A percentile compares a stretch with the other conserved stretches of the same genome.
These are phyloP conservation scores for Chytriomyces sp. DNA, from an alignment of 192 early-diverging fungal genomes.

Conservation along the genomic window DNA sequence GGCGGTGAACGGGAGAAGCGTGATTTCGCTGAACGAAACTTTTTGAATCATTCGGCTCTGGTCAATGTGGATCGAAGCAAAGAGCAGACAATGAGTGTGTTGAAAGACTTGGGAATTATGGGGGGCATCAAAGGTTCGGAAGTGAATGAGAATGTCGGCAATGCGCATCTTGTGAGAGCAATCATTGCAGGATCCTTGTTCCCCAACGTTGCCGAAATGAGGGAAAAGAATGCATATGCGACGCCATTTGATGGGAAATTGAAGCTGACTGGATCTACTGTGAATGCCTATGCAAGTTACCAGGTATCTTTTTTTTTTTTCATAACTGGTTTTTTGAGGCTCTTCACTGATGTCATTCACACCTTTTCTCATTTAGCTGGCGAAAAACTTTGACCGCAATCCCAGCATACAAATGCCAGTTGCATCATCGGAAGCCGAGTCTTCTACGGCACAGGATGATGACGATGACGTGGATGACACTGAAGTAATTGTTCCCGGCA, in stretches of 20 bases:
- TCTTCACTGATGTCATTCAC: background rate
- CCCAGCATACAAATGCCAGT: background rate
- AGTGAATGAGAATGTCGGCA: slow-evolving; percentile 25
- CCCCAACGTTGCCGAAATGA: slow-evolving; percentile 56
- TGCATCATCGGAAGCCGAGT: background rate
- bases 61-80: slow-evolving; percentile 46
- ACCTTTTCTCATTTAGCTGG: slow-evolving; percentile 33
- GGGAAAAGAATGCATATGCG: slow-evolving; percentile 48
- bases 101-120: slow-evolving; percentile 44
- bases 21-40: slow-evolving; percentile 43
- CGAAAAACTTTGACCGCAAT: slow-evolving; percentile 3
- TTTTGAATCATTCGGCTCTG: slow-evolving; percentile 39
- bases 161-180: slow-evolving; percentile 41
- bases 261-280: slow-evolving; percentile 42
- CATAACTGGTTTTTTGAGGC: background rate
- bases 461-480: slow-evolving; percentile 18
- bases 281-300: slow-evolving; percentile 39
- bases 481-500: background rate
- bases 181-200: slow-evolving; percentile 49
- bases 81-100: slow-evolving; percentile 43
- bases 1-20: slow-evolving; percentile 9
- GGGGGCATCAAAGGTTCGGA: slow-evolving; percentile 8
- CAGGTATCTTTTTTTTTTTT: slow-evolving; percentile 20
- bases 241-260: slow-evolving; percentile 36
- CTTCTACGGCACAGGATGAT: background rate